Percentiles rank a stretch among this genome's conserved stretches.
phyloP scores from a whole-genome alignment of 1,284 basidiomycete species.

The Cryptococcus sp. region DNA sequence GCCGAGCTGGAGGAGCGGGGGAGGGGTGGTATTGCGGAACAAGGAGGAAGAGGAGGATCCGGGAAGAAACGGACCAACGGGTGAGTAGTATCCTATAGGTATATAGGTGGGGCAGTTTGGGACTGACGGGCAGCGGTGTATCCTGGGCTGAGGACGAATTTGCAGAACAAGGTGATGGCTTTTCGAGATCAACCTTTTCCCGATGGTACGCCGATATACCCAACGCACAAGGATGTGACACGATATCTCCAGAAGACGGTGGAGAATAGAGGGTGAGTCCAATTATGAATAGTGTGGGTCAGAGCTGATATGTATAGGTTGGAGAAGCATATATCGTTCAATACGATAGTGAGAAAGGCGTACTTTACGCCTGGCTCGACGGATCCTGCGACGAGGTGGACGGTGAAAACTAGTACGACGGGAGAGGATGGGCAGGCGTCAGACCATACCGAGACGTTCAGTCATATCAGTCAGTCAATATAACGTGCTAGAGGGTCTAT shows the following conservation, averaged over 20 bases:
- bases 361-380: slow-evolving; percentile 8
- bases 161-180: slow-evolving; percentile 13
- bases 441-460: slow-evolving; percentile 2
- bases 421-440: neutral
- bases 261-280: neutral
- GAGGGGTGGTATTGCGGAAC: slow-evolving; percentile 6
- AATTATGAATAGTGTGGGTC: no score
- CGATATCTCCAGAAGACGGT: slow-evolving; percentile 15
- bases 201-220: slow-evolving; percentile 14
- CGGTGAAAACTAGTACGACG: slow-evolving; percentile 10
- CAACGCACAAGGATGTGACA: slow-evolving; percentile 13
- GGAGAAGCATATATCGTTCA: slow-evolving; percentile 2
- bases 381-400: slow-evolving; percentile 12
- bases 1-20: slow-evolving; percentile 11
- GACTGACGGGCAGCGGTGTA: slow-evolving; percentile 11
- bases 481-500: neutral
- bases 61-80: slow-evolving; percentile 12
- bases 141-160: neutral
- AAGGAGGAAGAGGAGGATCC: slow-evolving; percentile 7
- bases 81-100: slow-evolving; percentile 4
- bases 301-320: neutral
- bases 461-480: slow-evolving; percentile 4
- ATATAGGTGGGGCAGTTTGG: slow-evolving; percentile 16
- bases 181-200: slow-evolving; percentile 17
- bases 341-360: slow-evolving; percentile 10